A percentile compares a stretch with the other conserved stretches of the same genome.
These are phyloP conservation scores for Raffaelea albimanens DNA, from an alignment of 2,329 filamentous ascomycete genomes.

Conservation along the genomic window DNA sequence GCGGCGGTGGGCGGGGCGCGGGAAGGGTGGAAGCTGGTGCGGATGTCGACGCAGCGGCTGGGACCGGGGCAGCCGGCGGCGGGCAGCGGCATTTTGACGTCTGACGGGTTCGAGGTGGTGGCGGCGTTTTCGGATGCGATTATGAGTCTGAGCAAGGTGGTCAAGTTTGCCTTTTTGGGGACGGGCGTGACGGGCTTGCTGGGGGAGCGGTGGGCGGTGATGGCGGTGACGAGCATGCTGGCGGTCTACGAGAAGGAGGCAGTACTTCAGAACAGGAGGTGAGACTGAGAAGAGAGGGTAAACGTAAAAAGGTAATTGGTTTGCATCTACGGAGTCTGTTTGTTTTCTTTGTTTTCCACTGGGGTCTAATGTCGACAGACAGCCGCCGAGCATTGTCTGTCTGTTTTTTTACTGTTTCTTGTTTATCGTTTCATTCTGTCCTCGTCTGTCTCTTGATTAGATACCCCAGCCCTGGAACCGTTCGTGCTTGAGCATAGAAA, in stretches of 20 bases:
- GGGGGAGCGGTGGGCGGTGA: constrained; percentile 31
- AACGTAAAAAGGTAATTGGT: neutral
- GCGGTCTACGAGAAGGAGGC: constrained; percentile 19
- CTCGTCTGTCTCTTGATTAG: neutral
- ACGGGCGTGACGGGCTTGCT: constrained; percentile 27
- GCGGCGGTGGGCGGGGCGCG: constrained; percentile 20
- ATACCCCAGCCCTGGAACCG: constrained; percentile 1
- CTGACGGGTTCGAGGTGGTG: constrained; percentile 32
- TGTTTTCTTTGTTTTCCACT: no score
- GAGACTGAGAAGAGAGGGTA: neutral
- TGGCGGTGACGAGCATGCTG: constrained; percentile 30
- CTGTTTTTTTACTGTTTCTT: neutral
- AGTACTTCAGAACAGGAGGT: constrained; percentile 5
- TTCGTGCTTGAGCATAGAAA: no score
- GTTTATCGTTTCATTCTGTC: neutral
- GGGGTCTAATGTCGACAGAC: no score
- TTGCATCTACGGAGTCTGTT: no score
- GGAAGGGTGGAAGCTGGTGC: constrained; percentile 31
- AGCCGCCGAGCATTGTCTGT: no score
- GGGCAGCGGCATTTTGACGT: constrained; percentile 13
- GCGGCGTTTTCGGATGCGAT: constrained; percentile 26
- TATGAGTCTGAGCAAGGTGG: constrained; percentile 23
- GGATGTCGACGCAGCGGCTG: constrained; percentile 16
- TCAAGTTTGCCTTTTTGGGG: constrained; percentile 30
- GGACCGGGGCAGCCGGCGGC: constrained; percentile 8